These are phyloP conservation scores for Brassica hybrid DNA, from an alignment of 441 rosid species.

Conservation along the genomic window DNA sequence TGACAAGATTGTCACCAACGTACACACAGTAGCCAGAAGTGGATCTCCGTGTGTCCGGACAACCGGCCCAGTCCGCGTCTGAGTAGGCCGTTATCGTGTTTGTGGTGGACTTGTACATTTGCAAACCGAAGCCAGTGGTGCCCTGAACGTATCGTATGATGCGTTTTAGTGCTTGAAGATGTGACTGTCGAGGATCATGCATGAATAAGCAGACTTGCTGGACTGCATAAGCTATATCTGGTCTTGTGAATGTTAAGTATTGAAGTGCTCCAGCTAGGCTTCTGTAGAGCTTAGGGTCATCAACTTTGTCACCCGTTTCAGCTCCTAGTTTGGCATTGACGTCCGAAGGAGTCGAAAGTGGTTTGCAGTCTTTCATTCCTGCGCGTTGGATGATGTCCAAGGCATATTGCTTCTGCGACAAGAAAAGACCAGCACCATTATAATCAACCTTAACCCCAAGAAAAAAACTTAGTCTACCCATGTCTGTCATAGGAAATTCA, in stretches of 20 bases:
- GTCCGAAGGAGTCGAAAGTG: not conserved
- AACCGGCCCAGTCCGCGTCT: too few species aligned
- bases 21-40: too few species aligned
- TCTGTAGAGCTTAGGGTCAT: not conserved
- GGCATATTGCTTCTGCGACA: not conserved
- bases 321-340: not conserved
- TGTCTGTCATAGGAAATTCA: not conserved
- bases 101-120: too few species aligned
- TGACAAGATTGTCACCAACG: too few species aligned
- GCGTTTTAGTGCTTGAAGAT: too few species aligned
- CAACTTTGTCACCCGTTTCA: not conserved
- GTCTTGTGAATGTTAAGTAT: not conserved
- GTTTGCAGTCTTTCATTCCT: not conserved
- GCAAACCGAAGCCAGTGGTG: too few species aligned
- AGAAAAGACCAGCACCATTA: not conserved
- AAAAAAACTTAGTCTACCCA: not conserved
- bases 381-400: not conserved
- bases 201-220: not conserved
- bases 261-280: not conserved
- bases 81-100: too few species aligned
- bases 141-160: too few species aligned
- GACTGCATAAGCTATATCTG: not conserved
- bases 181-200: not conserved
- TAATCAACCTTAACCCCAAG: not conserved
- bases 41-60: too few species aligned